Conservation (phyloP, 2,329 filamentous ascomycete genomes). For the Hymenoscyphus salicellus region DNA sequence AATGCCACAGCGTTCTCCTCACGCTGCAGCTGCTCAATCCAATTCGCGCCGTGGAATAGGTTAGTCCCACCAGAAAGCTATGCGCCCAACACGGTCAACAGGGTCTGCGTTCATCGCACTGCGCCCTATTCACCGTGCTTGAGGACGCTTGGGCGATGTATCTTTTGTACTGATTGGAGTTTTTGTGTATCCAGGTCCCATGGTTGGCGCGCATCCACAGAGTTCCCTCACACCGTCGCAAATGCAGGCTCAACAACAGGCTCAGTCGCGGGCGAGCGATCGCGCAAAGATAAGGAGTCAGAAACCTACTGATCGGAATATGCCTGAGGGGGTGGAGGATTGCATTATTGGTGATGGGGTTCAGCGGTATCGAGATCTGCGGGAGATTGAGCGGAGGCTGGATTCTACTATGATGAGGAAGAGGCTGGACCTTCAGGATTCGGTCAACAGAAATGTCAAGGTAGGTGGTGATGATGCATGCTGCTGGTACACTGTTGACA, state of each 20-base stretch:
- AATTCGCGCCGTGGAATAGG: constrained; percentile 36
- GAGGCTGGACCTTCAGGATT: constrained; percentile 83
- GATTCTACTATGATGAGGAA: constrained; percentile 95
- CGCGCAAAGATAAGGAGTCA: constrained; percentile 75
- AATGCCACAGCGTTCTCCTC: constrained; percentile 34
- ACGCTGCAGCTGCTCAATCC: constrained; percentile 23
- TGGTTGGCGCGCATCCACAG: constrained; percentile 34
- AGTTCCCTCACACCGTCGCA: constrained; percentile 53
- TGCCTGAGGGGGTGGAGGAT: constrained; percentile 85
- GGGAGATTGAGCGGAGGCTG: constrained; percentile 81
- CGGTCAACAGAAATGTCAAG: constrained; percentile 70
- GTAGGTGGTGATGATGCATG: constrained; percentile 39
- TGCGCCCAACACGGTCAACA: not conserved
- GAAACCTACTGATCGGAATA: constrained; percentile 91
- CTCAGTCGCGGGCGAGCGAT: constrained; percentile 55
- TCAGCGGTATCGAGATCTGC: constrained; percentile 75
- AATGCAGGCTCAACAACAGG: constrained; percentile 49
- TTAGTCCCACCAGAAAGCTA: constrained; percentile 26
- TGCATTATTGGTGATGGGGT: constrained; percentile 79
- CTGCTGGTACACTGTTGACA: not conserved
- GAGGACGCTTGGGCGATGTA: not conserved
- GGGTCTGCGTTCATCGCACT: not conserved
- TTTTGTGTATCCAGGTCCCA: constrained; percentile 29
- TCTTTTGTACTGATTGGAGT: constrained; percentile 12
- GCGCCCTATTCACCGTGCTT: not conserved